Percentiles rank a stretch among this genome's conserved stretches.
These are phyloP conservation scores for Aspergillus bertholletiae DNA, from an alignment of 495 filamentous ascomycete species.

Conservation along the genomic window DNA sequence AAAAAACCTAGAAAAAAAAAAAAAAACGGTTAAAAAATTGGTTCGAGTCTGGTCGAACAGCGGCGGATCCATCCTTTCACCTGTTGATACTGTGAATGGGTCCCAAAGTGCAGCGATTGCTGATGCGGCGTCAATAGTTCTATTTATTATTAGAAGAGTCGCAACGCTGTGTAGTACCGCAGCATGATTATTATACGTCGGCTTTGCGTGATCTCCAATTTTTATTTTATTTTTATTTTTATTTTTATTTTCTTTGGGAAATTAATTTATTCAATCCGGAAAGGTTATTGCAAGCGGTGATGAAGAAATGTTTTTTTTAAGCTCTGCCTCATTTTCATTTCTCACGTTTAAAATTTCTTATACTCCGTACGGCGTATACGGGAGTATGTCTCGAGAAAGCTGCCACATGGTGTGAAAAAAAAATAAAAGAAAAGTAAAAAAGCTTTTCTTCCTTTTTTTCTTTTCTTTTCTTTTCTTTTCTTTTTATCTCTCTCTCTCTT, in stretches of 20 bases:
- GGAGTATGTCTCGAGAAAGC: too few species aligned
- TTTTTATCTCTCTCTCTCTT: slow-evolving; percentile 3
- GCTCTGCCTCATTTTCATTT: not conserved
- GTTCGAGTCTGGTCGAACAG: not conserved
- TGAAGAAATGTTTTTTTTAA: slow-evolving; percentile 12
- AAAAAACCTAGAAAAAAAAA: not conserved
- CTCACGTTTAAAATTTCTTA: not conserved
- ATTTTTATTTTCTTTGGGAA: not conserved
- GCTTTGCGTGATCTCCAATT: too few species aligned
- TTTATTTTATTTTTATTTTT: too few species aligned
- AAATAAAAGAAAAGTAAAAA: too few species aligned
- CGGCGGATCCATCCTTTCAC: not conserved
- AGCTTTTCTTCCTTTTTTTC: not conserved
- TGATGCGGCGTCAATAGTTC: slow-evolving; percentile 13
- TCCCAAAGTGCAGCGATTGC: slow-evolving; percentile 5
- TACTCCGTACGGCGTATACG: not conserved
- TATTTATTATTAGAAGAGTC: slow-evolving; percentile 12
- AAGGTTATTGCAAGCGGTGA: not conserved
- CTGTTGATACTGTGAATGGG: not conserved
- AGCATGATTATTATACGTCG: not conserved
- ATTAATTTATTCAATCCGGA: not conserved
- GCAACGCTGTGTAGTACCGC: not conserved
- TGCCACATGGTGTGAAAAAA: too few species aligned
- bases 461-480: slow-evolving; percentile 2
- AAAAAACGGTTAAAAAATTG: not conserved